Evolutionary conservation across 345 rosid genomes (phyloP).

Genomic region (Aquilaria yunnanensis): DNA sequence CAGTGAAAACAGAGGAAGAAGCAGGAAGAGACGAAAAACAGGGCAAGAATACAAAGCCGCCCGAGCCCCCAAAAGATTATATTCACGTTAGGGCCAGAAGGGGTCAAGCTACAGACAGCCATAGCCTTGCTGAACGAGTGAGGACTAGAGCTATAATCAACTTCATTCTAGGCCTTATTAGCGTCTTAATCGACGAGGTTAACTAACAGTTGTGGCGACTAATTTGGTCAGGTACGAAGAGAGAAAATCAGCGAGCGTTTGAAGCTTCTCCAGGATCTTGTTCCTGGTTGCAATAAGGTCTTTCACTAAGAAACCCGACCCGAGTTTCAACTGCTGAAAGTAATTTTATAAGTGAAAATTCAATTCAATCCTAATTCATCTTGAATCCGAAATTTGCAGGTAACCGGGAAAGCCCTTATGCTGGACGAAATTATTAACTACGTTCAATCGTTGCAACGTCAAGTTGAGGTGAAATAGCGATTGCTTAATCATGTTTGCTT

Average conservation of each 20-base stretch:
- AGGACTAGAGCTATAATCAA: background rate
- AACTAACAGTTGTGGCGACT: background rate
- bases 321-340: background rate
- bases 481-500: background rate
- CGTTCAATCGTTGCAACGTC: constrained; percentile 85
- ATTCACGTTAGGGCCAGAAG: constrained; percentile 21
- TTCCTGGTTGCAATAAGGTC: constrained; percentile 61
- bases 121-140: constrained; percentile 61
- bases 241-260: constrained; percentile 52
- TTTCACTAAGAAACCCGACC: no score
- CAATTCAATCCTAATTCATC: background rate
- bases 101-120: constrained; percentile 58
- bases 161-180: no score
- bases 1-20: constrained; percentile 17
- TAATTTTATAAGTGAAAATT: no score
- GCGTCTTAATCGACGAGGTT: background rate
- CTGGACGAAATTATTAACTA: constrained; percentile 89
- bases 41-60: constrained; percentile 21
- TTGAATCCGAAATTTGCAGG: constrained; percentile 28
- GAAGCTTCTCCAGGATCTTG: constrained; percentile 41
- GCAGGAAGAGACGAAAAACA: constrained; percentile 16
- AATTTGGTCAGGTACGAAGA: constrained; percentile 35
- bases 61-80: constrained; percentile 60
- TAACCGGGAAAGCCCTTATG: constrained; percentile 85
- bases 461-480: constrained; percentile 70